These are phyloP conservation scores for Sutorius eximius DNA, from an alignment of 1,284 basidiomycete genomes.

Conservation along the genomic window DNA sequence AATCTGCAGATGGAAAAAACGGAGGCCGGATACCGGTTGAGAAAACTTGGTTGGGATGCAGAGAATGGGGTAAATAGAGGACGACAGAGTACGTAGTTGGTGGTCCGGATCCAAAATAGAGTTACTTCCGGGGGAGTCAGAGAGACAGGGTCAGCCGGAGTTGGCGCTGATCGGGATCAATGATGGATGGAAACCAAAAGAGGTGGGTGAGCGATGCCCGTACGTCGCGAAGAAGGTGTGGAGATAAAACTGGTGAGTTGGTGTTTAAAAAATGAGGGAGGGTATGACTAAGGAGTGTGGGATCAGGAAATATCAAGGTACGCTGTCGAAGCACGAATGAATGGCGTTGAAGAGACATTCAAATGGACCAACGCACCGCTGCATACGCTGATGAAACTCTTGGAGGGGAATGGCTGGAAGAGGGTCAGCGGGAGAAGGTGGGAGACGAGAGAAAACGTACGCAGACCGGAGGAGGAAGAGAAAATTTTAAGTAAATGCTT, in stretches of 20 bases:
- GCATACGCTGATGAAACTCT: conserved; percentile 11
- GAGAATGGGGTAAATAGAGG: conserved; percentile 12
- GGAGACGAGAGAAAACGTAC: neutral
- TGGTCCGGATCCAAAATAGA: conserved; percentile 20
- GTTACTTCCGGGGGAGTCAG: conserved; percentile 9
- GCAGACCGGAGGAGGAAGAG: neutral
- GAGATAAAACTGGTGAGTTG: neutral
- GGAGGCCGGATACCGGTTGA: neutral
- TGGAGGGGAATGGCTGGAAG: neutral
- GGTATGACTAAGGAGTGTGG: conserved; percentile 1
- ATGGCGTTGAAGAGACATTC: neutral
- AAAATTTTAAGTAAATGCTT: too few species aligned
- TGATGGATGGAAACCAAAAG: neutral
- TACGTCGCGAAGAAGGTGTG: neutral
- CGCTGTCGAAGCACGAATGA: neutral
- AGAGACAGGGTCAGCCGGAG: neutral
- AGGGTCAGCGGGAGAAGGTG: neutral
- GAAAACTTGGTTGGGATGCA: neutral
- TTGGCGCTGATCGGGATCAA: conserved; percentile 15
- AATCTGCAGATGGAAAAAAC: neutral
- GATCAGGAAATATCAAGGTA: neutral
- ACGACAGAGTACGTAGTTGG: conserved; percentile 19
- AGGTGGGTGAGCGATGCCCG: neutral
- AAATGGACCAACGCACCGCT: conserved; percentile 7
- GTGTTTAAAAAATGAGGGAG: neutral